phyloP scores from a whole-genome alignment of 352 stramenopile genomes.

The Thraustotheca clavata region DNA sequence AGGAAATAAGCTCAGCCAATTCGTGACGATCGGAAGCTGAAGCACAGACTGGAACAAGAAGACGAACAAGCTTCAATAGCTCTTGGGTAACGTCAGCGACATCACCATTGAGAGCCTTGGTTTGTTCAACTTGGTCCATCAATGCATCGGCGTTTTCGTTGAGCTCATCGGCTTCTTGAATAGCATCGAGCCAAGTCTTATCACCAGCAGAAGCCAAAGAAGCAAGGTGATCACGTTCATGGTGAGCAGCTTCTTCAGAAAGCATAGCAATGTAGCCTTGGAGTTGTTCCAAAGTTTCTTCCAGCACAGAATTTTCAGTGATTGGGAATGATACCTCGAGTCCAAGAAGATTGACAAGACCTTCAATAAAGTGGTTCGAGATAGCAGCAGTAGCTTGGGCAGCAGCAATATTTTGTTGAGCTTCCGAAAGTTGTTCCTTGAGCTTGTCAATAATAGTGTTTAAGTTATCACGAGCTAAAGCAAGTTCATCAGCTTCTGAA shows the following conservation, averaged over 20 bases:
- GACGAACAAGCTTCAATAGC: not conserved
- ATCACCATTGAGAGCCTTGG: too few relatives aligned
- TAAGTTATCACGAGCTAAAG: constrained; percentile 13
- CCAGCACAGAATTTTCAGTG: not conserved
- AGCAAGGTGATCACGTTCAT: not conserved
- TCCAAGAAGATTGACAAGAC: not conserved
- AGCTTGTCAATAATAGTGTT: constrained; percentile 13
- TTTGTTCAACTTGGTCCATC: not conserved
- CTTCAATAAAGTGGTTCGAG: not conserved
- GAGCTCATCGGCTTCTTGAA: constrained; percentile 16
- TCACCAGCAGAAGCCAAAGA: not conserved
- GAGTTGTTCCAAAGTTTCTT: not conserved
- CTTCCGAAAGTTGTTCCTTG: not conserved
- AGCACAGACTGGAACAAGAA: not conserved
- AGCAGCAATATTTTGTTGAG: not conserved
- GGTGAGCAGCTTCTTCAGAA: not conserved
- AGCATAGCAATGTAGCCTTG: constrained; percentile 3
- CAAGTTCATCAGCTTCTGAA: constrained; percentile 11
- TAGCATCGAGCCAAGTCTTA: constrained; percentile 13
- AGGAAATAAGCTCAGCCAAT: not conserved
- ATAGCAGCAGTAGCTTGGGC: not conserved
- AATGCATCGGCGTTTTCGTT: constrained; percentile 17
- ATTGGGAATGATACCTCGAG: not conserved
- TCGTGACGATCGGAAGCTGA: too few relatives aligned
- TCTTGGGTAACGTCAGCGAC: not conserved